Evolutionary conservation across 495 filamentous ascomycete species (phyloP).

Genomic region (Podospora anserina): DNA sequence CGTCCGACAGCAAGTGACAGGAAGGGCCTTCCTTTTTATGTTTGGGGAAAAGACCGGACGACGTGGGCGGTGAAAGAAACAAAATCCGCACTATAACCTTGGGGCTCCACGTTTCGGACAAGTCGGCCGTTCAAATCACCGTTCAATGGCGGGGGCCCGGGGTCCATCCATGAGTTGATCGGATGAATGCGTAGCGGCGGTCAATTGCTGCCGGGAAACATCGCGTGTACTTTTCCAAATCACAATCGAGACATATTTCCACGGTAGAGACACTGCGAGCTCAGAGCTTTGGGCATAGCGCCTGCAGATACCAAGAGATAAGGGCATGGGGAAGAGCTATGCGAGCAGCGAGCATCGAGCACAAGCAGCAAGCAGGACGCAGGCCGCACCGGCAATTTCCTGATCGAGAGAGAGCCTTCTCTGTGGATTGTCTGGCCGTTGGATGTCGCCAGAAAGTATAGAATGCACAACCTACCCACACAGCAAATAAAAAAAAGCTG

Average conservation of each 20-base stretch:
- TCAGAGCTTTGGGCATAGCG: neutral
- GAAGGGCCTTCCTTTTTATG: conserved; percentile 8
- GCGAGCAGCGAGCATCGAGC: neutral
- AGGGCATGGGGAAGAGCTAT: neutral
- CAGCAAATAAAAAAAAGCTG: neutral
- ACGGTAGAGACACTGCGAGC: neutral
- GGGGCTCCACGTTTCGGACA: conserved; percentile 23
- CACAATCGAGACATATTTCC: neutral
- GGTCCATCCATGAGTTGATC: conserved; percentile 11
- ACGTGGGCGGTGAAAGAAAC: conserved; percentile 8
- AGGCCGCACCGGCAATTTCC: neutral
- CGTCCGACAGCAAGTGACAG: conserved; percentile 11
- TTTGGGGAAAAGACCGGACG: conserved; percentile 3
- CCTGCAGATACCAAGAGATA: conserved; percentile 12
- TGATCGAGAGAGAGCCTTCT: neutral
- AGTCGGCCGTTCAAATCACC: conserved; percentile 18
- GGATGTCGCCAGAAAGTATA: neutral
- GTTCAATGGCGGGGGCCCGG: neutral
- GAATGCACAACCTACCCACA: neutral
- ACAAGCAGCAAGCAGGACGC: no score
- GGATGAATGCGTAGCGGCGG: neutral
- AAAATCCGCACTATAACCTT: conserved; percentile 5
- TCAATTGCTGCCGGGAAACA: neutral
- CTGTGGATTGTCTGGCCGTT: neutral
- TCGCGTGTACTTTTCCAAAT: no score